Percentiles rank a stretch among this genome's conserved stretches.
Conservation (phyloP, 2,329 filamentous ascomycete species). For the Alternaria triticina region DNA sequence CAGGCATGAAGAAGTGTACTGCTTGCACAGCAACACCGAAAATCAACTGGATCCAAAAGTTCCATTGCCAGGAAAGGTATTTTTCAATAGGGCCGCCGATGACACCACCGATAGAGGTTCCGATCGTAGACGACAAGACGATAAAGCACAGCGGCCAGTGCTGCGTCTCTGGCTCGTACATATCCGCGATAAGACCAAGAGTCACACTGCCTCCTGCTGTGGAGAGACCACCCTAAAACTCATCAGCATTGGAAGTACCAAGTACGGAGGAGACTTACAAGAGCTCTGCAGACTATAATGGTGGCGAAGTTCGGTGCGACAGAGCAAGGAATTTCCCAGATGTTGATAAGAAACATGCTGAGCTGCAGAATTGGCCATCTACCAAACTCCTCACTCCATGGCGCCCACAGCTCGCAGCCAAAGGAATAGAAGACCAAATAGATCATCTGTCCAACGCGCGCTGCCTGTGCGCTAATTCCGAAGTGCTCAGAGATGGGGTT, state of each 20-base stretch:
- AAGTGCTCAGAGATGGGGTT: constrained; percentile 65
- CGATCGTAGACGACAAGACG: constrained; percentile 62
- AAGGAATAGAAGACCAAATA: constrained; percentile 83
- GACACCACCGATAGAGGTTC: constrained; percentile 77
- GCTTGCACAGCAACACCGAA: constrained; percentile 73
- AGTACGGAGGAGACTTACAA: constrained; percentile 60
- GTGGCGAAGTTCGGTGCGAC: constrained; percentile 66
- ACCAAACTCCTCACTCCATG: constrained; percentile 78
- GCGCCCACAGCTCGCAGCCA: constrained; percentile 85
- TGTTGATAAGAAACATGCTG: constrained; percentile 67
- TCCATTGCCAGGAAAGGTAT: constrained; percentile 69
- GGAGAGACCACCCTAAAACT: constrained; percentile 40
- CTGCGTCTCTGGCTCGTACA: constrained; percentile 64
- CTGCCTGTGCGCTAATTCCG: constrained; percentile 40
- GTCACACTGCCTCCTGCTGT: constrained; percentile 70
- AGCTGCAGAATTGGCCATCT: constrained; percentile 60
- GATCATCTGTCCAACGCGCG: constrained; percentile 33
- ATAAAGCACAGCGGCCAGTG: constrained; percentile 66
- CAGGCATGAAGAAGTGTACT: constrained; percentile 71
- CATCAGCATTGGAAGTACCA: constrained; percentile 63
- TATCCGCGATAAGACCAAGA: constrained; percentile 67
- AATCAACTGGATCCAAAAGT: constrained; percentile 83
- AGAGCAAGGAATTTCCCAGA: constrained; percentile 72
- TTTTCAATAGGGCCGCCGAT: constrained; percentile 61
- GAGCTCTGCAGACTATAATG: constrained; percentile 65